Base-by-base conservation (phyloP, 768 basidiomycete genomes). In the Cyclocybe cylindracea region DNA sequence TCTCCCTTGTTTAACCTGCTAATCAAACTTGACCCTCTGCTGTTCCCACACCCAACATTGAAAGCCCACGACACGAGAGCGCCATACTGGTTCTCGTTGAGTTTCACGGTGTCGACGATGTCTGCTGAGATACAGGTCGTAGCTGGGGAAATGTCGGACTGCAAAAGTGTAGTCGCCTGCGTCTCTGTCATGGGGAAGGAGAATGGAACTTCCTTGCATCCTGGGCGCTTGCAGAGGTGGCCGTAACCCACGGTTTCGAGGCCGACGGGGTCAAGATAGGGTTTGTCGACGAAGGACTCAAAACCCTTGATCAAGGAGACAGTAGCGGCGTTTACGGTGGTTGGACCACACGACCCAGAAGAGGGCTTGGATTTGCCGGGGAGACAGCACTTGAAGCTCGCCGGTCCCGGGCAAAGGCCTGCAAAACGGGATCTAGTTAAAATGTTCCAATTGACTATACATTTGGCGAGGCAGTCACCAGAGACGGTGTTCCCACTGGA, bases 171-270 rank as follows among this genome's bases (percentile, higher is more conserved):
- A 14, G 65, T 51, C 7, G 70, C 70, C 6, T 55, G 58, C 11
- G 63, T 53, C 42, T 62, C 60, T 39, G 66, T 68, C 38, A 72
- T 60, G 1, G 71, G 69, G 65, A 71, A 71, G 24, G 60, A 44
- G 55, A 65, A 70, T 9, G 69, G 63, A 6, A 70, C 69, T 51
- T 72, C 70, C 33, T 57, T 47, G 55, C 71, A 72, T 18, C 63
- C 61, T 9, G 52, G 58, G 24, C 50, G 61, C 40, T 64, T 42
- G 58, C 70, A 72, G 31, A 66, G 62, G 51, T 72, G 70, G 8
- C 70, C 69, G 54, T 65, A 72, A 14, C 71, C 71, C 41, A 70
- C 71, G 31, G 69, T 72, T 7, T 68, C 68, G 35, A 72, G 61
- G 18, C 67, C 69, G 18, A 70, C 66, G 37, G 70, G 70, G 54